These are phyloP conservation scores for Melanomma pulvis-pyrius DNA, from an alignment of 495 filamentous ascomycete genomes.

Conservation along the genomic window DNA sequence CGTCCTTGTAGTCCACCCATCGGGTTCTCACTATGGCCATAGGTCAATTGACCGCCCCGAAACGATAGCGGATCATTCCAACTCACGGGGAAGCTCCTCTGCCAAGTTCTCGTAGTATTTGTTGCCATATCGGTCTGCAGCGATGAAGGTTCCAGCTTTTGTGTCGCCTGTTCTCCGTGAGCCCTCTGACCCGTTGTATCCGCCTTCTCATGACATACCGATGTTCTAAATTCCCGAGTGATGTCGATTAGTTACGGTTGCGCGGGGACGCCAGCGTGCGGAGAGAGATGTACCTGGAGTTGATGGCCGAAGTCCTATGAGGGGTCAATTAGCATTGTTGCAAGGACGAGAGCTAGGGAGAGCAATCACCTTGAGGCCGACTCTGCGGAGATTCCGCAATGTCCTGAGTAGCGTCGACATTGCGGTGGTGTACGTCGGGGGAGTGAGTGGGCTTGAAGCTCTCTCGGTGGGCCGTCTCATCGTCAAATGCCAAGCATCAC, in stretches of 20 bases:
- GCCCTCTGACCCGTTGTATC: neutral
- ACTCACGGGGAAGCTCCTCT: slow-evolving; percentile 85
- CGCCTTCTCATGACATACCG: slow-evolving; percentile 47
- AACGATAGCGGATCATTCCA: no score
- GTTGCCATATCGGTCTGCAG: slow-evolving; percentile 88
- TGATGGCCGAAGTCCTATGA: slow-evolving; percentile 83
- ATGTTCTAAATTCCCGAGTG: slow-evolving; percentile 59
- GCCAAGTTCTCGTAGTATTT: slow-evolving; percentile 92
- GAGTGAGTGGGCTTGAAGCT: slow-evolving; percentile 10
- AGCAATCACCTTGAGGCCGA: slow-evolving; percentile 77
- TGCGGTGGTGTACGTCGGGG: slow-evolving; percentile 42
- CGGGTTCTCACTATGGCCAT: slow-evolving; percentile 76
- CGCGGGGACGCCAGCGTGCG: neutral
- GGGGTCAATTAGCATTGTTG: slow-evolving; percentile 46
- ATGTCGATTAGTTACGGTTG: slow-evolving; percentile 15
- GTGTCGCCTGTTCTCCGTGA: slow-evolving; percentile 75
- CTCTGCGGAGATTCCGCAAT: slow-evolving; percentile 78
- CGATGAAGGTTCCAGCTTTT: slow-evolving; percentile 88
- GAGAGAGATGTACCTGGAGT: slow-evolving; percentile 70
- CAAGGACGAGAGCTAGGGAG: neutral
- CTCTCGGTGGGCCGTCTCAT: slow-evolving; percentile 5
- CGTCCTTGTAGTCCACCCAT: slow-evolving; percentile 94
- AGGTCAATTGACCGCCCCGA: slow-evolving; percentile 15
- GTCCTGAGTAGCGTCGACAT: slow-evolving; percentile 95
- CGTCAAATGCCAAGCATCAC: slow-evolving; percentile 1